Percentiles rank a stretch among this genome's conserved stretches.
Evolutionary conservation across 441 rosid genomes (phyloP).

Genomic region (Jatropha multifida): DNA sequence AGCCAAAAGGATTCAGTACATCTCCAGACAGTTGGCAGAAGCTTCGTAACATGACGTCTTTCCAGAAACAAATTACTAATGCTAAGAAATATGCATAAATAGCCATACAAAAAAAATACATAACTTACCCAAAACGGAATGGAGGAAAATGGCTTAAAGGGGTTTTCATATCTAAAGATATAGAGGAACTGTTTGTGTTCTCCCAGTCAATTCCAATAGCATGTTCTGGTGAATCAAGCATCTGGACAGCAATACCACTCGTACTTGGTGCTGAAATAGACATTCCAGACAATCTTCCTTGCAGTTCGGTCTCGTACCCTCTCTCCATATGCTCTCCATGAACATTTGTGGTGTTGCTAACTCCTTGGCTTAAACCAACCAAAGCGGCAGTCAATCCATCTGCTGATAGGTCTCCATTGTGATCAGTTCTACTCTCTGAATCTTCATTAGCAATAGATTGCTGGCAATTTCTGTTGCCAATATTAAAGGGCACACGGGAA

Average conservation of each 20-base stretch:
- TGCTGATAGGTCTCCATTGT: slow-evolving; percentile 68
- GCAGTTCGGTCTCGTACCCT: slow-evolving; percentile 50
- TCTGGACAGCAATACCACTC: slow-evolving; percentile 52
- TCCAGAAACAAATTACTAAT: slow-evolving; percentile 8
- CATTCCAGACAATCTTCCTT: slow-evolving; percentile 46
- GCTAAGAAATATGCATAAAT: background rate
- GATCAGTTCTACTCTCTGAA: slow-evolving; percentile 73
- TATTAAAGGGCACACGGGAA: slow-evolving; percentile 82
- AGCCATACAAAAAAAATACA: slow-evolving; percentile 9
- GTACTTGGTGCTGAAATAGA: slow-evolving; percentile 48
- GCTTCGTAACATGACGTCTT: background rate
- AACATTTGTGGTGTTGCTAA: slow-evolving; percentile 38
- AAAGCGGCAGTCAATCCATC: slow-evolving; percentile 93
- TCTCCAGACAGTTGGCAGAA: background rate
- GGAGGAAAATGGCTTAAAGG: slow-evolving; percentile 97
- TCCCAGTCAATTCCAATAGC: slow-evolving; percentile 76
- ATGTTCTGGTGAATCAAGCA: slow-evolving; percentile 64
- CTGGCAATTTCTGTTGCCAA: slow-evolving; percentile 74
- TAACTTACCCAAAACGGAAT: slow-evolving; percentile 88
- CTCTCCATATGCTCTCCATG: slow-evolving; percentile 61
- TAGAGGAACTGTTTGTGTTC: slow-evolving; percentile 59
- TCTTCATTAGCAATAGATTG: slow-evolving; percentile 81
- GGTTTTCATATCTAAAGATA: slow-evolving; percentile 88
- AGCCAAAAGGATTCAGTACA: background rate
- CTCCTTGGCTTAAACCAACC: slow-evolving; percentile 86